These are phyloP conservation scores for Capronia epimyces DNA, from an alignment of 2,329 filamentous ascomycete species.

Conservation along the genomic window DNA sequence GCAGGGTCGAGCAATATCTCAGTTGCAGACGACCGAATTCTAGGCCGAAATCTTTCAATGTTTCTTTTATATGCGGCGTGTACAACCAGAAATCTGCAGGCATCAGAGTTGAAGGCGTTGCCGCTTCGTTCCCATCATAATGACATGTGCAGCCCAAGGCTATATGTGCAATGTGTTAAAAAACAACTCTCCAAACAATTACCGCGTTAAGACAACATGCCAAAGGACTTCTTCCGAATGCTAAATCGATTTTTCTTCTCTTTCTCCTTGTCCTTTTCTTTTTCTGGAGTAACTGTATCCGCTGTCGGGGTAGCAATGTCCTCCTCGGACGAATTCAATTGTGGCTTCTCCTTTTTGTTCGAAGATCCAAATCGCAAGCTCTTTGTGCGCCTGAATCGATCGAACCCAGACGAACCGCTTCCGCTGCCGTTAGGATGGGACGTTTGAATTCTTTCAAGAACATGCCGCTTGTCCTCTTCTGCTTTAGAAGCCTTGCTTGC, in stretches of 20 bases:
- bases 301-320: conserved; percentile 7
- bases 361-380: conserved; percentile 27
- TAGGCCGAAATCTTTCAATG: neutral
- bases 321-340: conserved; percentile 16
- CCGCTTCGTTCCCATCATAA: conserved; percentile 6
- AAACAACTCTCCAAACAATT: neutral
- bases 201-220: conserved; percentile 31
- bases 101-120: neutral
- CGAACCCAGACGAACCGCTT: conserved; percentile 43
- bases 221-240: conserved; percentile 42
- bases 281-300: conserved; percentile 12
- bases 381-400: conserved; percentile 61
- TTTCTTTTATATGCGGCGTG: conserved; percentile 1
- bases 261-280: conserved; percentile 33
- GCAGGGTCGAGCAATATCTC: neutral
- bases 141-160: neutral
- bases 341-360: conserved; percentile 24
- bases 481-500: conserved; percentile 60
- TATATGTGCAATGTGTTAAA: conserved; percentile 9
- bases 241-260: conserved; percentile 41
- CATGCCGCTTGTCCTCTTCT: conserved; percentile 44
- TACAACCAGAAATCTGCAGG: conserved; percentile 1
- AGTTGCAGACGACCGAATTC: neutral
- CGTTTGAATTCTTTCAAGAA: conserved; percentile 23
- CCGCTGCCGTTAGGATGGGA: conserved; percentile 15